Base-by-base conservation (phyloP, 2,329 filamentous ascomycete genomes). In the Venturia aucupariae region DNA sequence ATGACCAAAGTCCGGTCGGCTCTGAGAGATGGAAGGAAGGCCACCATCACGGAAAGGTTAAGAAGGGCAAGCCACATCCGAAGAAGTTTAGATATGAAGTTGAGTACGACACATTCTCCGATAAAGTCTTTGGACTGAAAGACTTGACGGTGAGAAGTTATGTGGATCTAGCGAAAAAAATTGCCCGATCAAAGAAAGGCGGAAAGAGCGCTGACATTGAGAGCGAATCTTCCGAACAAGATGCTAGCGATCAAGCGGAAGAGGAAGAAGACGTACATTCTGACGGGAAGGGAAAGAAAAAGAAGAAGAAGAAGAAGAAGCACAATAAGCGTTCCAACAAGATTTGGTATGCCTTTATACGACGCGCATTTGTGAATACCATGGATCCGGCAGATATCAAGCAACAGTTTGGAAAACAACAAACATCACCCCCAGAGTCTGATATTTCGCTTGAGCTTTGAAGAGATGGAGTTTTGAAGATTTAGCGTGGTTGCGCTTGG, bases 71-170 rank as follows among this genome's bases (percentile, higher is more conserved):
- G 24, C 84, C 86, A 1, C 77, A 84, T 68, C 84, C 87, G 3
- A 83, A 79, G 54, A 77, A 84, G 41, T 91, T 97, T 74, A 73
- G 80, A 19, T 97, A 85, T 71, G 83, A 96, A 72, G 80, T 96
- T 60, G 91, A 96, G 74, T 99, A 99, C 74, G 86, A 87, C 73
- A 97, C 92, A 0, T 87, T 85, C 64, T 83, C 86, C 27, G 92
- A 97, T 73, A 77, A 85, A 65, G 75, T 88, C 0, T 97, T 92
- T 73, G 83, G 84, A 66, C 76, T 97, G 69, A 80, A 84, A 54
- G 93, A 97, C 75, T 77, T 99, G 74, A 97, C 93, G 0, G 89
- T 97, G 62, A 82, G 84, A 67, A 95, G 86, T 72, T 89, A 89
- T 72, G 78, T 97, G 55, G 83, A 89, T 66, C 81, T 97, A 60